A percentile compares a stretch with the other conserved stretches of the same genome.
phyloP scores from a whole-genome alignment of 176 grass and related monocot species.

The Hordeum marinum region DNA sequence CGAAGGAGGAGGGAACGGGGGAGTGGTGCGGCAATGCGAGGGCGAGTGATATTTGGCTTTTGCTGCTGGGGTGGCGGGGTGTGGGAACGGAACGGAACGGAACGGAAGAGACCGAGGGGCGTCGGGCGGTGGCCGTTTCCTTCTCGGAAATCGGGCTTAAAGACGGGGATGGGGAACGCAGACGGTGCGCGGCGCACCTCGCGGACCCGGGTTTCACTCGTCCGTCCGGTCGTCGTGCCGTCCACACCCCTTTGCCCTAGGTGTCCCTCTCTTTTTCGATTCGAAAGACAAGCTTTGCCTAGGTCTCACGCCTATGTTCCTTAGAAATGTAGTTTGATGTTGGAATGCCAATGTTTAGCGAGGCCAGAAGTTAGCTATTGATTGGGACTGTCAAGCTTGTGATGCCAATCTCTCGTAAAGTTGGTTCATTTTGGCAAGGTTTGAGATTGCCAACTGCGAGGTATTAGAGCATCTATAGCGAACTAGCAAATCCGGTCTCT shows the following conservation, averaged over 20 bases:
- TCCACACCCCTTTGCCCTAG: neutral
- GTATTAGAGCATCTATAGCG: too few species aligned
- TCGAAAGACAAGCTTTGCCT: neutral
- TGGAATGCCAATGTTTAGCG: too few species aligned
- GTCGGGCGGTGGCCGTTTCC: neutral
- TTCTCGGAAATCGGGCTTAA: neutral
- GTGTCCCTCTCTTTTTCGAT: too few species aligned
- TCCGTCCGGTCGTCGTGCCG: neutral
- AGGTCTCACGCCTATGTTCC: neutral
- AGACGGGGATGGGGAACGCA: too few species aligned
- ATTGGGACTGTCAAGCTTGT: too few species aligned
- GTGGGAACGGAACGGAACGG: neutral
- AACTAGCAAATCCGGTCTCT: too few species aligned
- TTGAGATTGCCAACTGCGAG: too few species aligned
- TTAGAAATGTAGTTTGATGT: too few species aligned
- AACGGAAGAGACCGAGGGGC: neutral
- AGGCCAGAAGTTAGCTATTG: too few species aligned
- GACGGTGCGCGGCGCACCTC: too few species aligned
- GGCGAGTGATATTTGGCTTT: neutral
- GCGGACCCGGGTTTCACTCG: neutral
- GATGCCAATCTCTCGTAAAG: too few species aligned
- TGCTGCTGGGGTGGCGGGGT: neutral
- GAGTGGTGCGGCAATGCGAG: neutral
- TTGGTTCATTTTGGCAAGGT: too few species aligned
- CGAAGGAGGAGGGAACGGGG: neutral